Conservation (phyloP, 371 early-diverging fungal species). For the Mucor sp. region DNA sequence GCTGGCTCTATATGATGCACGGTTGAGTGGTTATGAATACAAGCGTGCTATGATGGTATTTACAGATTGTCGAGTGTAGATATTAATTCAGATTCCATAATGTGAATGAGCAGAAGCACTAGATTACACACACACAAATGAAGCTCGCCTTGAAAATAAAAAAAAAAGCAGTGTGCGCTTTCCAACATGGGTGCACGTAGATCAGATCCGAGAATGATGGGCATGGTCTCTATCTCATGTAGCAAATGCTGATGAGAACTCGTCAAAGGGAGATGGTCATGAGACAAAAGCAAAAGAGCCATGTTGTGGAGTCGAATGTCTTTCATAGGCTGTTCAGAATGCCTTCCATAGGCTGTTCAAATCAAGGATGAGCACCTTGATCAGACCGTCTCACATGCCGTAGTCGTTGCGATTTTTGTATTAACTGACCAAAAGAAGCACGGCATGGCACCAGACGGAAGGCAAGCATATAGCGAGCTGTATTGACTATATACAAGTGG, state of each 20-base stretch:
- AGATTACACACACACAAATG: not conserved
- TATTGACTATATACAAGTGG: no score
- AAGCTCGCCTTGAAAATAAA: not conserved
- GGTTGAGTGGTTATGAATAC: not conserved
- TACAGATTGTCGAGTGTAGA: conserved; percentile 33
- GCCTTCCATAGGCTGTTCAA: not conserved
- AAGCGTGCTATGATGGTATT: not conserved
- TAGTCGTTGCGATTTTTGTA: no score
- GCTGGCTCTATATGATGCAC: conserved; percentile 23
- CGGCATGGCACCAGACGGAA: no score
- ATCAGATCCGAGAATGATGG: not conserved
- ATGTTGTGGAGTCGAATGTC: not conserved
- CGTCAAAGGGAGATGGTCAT: no score
- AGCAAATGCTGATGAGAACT: not conserved
- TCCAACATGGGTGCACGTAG: not conserved
- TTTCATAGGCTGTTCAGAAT: not conserved
- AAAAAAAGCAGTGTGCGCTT: not conserved
- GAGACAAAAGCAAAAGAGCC: no score
- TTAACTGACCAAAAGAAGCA: no score
- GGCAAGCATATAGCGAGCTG: no score
- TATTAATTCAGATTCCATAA: conserved; percentile 37
- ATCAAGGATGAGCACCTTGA: not conserved
- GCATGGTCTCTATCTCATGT: not conserved
- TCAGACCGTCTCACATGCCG: not conserved
- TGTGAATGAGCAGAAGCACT: not conserved